Evolutionary conservation across 768 basidiomycete species (phyloP).

Genomic region (Kwoniella pini): DNA sequence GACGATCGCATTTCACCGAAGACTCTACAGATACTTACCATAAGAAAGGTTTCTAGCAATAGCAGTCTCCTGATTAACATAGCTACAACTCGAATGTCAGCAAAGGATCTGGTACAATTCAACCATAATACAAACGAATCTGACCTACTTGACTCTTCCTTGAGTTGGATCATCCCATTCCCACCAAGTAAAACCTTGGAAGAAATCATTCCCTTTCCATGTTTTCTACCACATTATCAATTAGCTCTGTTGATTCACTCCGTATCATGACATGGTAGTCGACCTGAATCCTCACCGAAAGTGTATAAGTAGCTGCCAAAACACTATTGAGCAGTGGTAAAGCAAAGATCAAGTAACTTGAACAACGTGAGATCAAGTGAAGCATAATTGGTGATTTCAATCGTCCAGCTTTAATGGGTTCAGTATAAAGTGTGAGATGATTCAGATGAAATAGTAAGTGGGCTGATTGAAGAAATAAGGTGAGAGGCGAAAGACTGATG

Average conservation of each 20-base stretch:
- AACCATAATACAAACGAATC: too few species aligned
- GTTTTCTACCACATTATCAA: neutral
- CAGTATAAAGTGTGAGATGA: too few species aligned
- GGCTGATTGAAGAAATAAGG: too few species aligned
- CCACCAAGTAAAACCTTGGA: slow-evolving; percentile 14
- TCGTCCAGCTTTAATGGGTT: too few species aligned
- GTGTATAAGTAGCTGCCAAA: slow-evolving; percentile 3
- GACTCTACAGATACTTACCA: neutral
- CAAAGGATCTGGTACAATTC: neutral
- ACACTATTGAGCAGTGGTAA: slow-evolving; percentile 3
- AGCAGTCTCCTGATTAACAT: slow-evolving; percentile 16
- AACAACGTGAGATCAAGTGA: too few species aligned
- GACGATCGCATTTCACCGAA: neutral
- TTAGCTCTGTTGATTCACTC: neutral
- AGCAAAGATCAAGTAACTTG: neutral
- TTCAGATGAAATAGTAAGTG: too few species aligned
- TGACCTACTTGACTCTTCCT: slow-evolving; percentile 19
- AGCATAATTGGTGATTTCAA: too few species aligned
- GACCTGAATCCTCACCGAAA: neutral
- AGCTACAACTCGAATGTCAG: neutral
- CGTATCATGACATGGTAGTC: neutral
- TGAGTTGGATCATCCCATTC: slow-evolving; percentile 24
- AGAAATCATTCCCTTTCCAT: slow-evolving; percentile 21
- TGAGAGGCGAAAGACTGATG: too few species aligned
- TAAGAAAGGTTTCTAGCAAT: slow-evolving; percentile 7